Percentiles rank a stretch among this genome's conserved stretches.
Evolutionary conservation across 805 yeast genomes (phyloP).

Genomic region (Candida schatavii): DNA sequence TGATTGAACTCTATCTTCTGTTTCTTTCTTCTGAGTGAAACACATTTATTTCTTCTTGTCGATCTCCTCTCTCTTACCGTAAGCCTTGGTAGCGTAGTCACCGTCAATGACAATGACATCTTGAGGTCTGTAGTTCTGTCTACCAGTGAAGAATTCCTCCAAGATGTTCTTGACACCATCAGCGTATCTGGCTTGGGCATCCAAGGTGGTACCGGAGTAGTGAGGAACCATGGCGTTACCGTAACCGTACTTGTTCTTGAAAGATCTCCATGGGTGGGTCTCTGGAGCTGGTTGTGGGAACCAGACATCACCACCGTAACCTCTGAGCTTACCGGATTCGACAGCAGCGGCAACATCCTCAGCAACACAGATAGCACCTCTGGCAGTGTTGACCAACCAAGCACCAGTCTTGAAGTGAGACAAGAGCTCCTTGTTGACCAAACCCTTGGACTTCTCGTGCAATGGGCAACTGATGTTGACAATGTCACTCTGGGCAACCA

Average conservation of each 20-base stretch:
- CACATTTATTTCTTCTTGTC: background rate
- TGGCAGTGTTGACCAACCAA: constrained; percentile 73
- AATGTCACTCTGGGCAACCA: constrained; percentile 66
- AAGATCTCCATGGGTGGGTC: constrained; percentile 73
- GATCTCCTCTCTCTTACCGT: constrained; percentile 46
- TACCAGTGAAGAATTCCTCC: constrained; percentile 58
- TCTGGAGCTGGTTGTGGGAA: constrained; percentile 79
- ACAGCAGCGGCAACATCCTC: constrained; percentile 77
- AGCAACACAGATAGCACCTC: constrained; percentile 76
- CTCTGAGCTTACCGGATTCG: constrained; percentile 62
- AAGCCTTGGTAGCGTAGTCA: constrained; percentile 68
- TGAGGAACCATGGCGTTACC: constrained; percentile 89
- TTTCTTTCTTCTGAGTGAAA: no score
- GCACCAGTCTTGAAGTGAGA: constrained; percentile 73
- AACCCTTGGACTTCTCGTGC: constrained; percentile 65
- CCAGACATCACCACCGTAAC: constrained; percentile 89
- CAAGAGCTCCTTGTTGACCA: constrained; percentile 62
- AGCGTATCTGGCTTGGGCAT: constrained; percentile 76
- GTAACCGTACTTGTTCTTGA: constrained; percentile 62
- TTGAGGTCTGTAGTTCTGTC: constrained; percentile 68
- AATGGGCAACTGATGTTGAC: constrained; percentile 78
- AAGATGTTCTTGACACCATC: constrained; percentile 66
- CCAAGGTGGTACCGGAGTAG: constrained; percentile 74
- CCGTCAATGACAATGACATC: constrained; percentile 73
- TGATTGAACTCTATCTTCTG: no score